Evolutionary conservation across 2,329 filamentous ascomycete species (phyloP), one percentile per base, ranked within the genome.

Genomic region (Neonectria ditissima): DNA sequence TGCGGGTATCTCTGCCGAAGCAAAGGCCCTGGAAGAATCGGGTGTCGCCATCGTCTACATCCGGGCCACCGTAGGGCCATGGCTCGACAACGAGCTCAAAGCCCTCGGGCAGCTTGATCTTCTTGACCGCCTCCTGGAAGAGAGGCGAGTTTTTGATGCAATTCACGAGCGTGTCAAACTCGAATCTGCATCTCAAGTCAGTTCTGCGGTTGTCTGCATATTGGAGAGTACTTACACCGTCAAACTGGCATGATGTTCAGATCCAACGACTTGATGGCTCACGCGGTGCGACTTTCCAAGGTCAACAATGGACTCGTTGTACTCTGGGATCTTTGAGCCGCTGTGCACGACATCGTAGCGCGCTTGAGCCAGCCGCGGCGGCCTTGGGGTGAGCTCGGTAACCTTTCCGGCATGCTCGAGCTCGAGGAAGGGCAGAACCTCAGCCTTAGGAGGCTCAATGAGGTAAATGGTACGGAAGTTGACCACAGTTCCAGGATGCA

Each of bases 391-490:
- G 37, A 69, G 8, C 32, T 67, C 54, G 74, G 78, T 73, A 22
- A 79, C 54, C 5, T 73, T 58, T 0, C 74, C 75, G 3, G 72
- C 72, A 60, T 82, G 80, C 63, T 86, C 56, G 48, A 75, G 73
- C n/a, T 84, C 81, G 0, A 88, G 75, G 50, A 81, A 87, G 0
- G 62, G 67, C 1, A 82, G 65, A 67, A 87, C 78, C 11, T 81
- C 77, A 4, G 72, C 68, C 71, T 88, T 88, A 0, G 78, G 76
- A 0, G 85, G 85, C 67, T 88, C 85, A 11, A 75, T 74, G 3
- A 87, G 76, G 1, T 82, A 84, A 55, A 86, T 83, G 32, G 82
- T 80, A 10, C 84, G 80, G 68, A 87, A 88, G 59, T 81, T 77
- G 6, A 80, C 63, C 0, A 74, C 65, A 0, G 75, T 62, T 3